Conservation (phyloP, 768 basidiomycete genomes). For the Rhodotorula kratochvilovae region DNA sequence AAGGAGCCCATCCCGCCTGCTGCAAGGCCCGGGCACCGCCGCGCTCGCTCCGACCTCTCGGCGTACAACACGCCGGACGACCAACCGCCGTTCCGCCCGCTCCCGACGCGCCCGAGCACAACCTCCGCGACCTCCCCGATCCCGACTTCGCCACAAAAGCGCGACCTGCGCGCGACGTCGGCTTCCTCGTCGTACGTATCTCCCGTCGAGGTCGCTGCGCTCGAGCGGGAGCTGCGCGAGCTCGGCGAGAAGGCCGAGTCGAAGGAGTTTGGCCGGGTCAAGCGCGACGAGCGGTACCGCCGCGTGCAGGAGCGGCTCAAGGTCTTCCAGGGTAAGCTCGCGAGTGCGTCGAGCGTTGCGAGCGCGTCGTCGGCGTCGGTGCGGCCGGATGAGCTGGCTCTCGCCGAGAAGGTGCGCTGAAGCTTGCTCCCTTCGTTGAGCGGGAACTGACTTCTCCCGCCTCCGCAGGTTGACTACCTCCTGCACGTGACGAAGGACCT, state of each 20-base stretch:
- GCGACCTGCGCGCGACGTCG: not conserved
- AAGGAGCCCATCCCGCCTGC: not conserved
- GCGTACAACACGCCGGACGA: not conserved
- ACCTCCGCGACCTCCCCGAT: not conserved
- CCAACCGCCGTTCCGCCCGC: conserved; percentile 16
- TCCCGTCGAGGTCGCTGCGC: not conserved
- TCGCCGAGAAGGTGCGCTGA: conserved; percentile 1
- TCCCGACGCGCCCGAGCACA: conserved; percentile 7
- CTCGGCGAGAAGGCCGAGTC: not conserved
- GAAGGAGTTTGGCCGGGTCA: not conserved
- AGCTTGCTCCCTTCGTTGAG: too few species aligned
- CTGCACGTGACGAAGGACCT: not conserved
- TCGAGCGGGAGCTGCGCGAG: not conserved
- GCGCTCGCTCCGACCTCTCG: not conserved
- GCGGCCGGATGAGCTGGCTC: not conserved
- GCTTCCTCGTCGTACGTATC: not conserved
- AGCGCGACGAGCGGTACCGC: not conserved
- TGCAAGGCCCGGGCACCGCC: not conserved
- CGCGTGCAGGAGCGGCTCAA: not conserved
- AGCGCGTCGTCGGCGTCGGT: not conserved
- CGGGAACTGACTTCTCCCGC: not conserved
- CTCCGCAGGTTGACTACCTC: conserved; percentile 7
- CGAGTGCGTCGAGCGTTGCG: not conserved
- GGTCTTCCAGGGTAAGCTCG: not conserved
- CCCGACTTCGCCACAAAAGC: not conserved